Conservation (phyloP, 176 grass and related monocot species). For the Juncus effusus region DNA sequence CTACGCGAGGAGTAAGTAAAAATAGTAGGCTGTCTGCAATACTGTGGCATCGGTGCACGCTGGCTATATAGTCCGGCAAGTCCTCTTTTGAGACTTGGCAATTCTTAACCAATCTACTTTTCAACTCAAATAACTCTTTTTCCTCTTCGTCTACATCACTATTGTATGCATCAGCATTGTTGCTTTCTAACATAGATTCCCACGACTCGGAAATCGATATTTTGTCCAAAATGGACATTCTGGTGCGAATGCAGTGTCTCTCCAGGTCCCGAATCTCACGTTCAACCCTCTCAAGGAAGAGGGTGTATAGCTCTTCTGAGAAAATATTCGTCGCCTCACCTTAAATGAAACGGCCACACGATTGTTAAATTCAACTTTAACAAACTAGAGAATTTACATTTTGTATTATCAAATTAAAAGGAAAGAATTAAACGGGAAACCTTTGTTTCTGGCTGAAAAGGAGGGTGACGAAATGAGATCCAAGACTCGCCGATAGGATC, state of each 20-base stretch:
- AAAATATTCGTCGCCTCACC: slow-evolving; percentile 1
- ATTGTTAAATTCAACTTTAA: background rate
- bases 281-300: background rate
- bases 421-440: background rate
- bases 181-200: background rate
- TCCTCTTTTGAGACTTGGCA: background rate
- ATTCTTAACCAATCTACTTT: background rate
- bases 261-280: background rate
- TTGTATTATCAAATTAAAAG: background rate
- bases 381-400: background rate
- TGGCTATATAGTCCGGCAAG: background rate
- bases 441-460: background rate
- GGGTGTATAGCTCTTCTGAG: background rate
- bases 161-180: background rate
- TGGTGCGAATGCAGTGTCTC: background rate
- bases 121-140: background rate
- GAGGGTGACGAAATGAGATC: slow-evolving; percentile 7
- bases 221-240: slow-evolving; percentile 13
- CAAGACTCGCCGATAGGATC: background rate
- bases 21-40: background rate
- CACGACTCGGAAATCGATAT: slow-evolving; percentile 1
- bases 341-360: background rate
- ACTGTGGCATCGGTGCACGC: background rate
- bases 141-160: background rate
- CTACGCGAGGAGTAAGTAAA: no score